These are phyloP conservation scores for Suillus cothurnatus DNA, from an alignment of 768 basidiomycete genomes.

Conservation along the genomic window DNA sequence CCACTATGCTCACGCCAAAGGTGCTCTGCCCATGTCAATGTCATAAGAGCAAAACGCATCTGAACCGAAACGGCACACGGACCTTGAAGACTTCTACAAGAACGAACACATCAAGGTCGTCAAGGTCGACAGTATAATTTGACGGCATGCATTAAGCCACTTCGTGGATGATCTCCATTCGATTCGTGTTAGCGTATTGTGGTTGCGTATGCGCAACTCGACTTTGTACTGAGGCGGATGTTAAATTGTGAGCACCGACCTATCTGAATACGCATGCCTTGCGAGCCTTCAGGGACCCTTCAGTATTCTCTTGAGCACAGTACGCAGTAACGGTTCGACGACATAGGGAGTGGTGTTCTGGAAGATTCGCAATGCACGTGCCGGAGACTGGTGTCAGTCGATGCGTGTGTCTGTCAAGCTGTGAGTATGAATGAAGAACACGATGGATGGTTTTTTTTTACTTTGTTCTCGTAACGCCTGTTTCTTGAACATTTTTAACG, in stretches of 20 bases:
- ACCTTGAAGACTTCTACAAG: slow-evolving; percentile 87
- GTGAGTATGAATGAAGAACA: neutral
- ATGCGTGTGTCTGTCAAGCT: slow-evolving; percentile 56
- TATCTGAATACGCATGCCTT: slow-evolving; percentile 38
- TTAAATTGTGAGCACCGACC: neutral
- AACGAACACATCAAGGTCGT: slow-evolving; percentile 70
- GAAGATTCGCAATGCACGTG: slow-evolving; percentile 65
- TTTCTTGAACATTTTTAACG: slow-evolving; percentile 59
- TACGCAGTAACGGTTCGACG: slow-evolving; percentile 53
- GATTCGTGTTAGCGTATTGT: slow-evolving; percentile 67
- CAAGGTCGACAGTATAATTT: slow-evolving; percentile 67
- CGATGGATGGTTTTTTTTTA: slow-evolving; percentile 29
- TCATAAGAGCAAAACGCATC: neutral
- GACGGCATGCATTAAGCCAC: slow-evolving; percentile 72
- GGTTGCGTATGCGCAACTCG: slow-evolving; percentile 74
- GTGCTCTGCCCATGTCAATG: slow-evolving; percentile 53
- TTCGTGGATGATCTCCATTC: slow-evolving; percentile 61
- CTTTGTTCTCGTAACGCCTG: slow-evolving; percentile 70
- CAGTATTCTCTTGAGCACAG: slow-evolving; percentile 45
- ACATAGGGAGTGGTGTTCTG: slow-evolving; percentile 69
- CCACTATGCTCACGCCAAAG: slow-evolving; percentile 74
- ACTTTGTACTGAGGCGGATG: slow-evolving; percentile 68
- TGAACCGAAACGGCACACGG: slow-evolving; percentile 16
- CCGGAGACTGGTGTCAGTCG: slow-evolving; percentile 72
- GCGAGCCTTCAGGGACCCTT: slow-evolving; percentile 40